phyloP scores from a whole-genome alignment of 495 filamentous ascomycete species.

The Aspergillus coremiiformis region DNA sequence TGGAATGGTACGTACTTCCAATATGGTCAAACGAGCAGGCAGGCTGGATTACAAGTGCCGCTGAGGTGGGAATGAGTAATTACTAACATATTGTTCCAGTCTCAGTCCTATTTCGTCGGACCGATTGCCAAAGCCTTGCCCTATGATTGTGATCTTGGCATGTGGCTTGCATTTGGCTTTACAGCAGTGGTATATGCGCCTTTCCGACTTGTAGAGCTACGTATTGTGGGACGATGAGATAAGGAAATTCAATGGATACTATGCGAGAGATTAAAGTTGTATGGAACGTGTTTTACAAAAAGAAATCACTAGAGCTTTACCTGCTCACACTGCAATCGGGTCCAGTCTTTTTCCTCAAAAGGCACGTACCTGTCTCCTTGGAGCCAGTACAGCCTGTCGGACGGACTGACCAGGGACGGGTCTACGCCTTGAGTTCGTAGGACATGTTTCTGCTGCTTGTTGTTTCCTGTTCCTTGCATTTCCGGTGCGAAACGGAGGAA shows the following conservation, averaged over 20 bases:
- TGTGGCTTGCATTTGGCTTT: constrained; percentile 44
- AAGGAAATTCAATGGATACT: too few relatives aligned
- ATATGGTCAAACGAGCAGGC: too few relatives aligned
- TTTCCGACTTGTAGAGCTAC: constrained; percentile 42
- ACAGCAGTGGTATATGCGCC: constrained; percentile 36
- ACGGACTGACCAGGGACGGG: constrained; percentile 44
- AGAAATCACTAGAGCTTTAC: constrained; percentile 31
- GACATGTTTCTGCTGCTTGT: constrained; percentile 74
- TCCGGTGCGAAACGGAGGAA: constrained; percentile 62
- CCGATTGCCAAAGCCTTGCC: constrained; percentile 43
- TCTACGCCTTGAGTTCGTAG: constrained; percentile 70
- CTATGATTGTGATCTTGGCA: constrained; percentile 11
- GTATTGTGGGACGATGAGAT: constrained; percentile 19
- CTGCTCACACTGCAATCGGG: constrained; percentile 54
- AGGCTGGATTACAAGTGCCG: too few relatives aligned
- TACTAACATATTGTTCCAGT: not conserved
- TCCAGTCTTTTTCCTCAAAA: constrained; percentile 63
- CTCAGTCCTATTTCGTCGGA: constrained; percentile 28
- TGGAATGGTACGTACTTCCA: constrained; percentile 55
- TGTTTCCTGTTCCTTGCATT: constrained; percentile 69
- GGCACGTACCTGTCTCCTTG: constrained; percentile 55
- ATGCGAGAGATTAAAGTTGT: too few relatives aligned
- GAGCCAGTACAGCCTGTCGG: constrained; percentile 66
- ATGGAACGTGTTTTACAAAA: too few relatives aligned
- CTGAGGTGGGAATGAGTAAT: too few relatives aligned